Conservation (phyloP, 2,329 filamentous ascomycete species). For the Teratosphaeria destructans region DNA sequence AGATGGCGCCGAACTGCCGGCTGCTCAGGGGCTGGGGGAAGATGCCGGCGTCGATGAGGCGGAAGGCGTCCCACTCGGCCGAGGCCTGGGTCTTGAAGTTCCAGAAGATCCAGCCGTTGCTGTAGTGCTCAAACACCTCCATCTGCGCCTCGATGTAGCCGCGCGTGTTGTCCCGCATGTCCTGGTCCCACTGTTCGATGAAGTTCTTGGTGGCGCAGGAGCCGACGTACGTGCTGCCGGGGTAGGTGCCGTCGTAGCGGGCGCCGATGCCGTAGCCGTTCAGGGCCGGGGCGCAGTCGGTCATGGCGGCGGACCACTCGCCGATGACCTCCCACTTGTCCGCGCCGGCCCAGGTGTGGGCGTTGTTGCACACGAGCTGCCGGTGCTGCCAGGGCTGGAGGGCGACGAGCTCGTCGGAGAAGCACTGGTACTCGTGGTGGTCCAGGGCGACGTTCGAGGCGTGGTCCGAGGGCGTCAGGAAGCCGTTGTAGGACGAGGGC, state of each 20-base stretch:
- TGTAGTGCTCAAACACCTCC: constrained; percentile 39
- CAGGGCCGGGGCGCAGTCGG: constrained; percentile 44
- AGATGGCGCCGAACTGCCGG: constrained; percentile 20
- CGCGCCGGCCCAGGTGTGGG: constrained; percentile 36
- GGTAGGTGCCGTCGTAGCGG: constrained; percentile 48
- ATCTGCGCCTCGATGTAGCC: constrained; percentile 48
- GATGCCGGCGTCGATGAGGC: constrained; percentile 39
- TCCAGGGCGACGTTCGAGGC: constrained; percentile 51
- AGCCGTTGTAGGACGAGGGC: constrained; percentile 50
- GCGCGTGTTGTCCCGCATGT: constrained; percentile 36
- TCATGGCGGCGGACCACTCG: constrained; percentile 60
- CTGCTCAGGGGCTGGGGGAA: constrained; percentile 37
- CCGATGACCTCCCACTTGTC: constrained; percentile 61
- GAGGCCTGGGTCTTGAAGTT: constrained; percentile 46
- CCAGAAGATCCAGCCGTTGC: constrained; percentile 47
- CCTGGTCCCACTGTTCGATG: constrained; percentile 37
- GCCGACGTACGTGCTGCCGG: constrained; percentile 40
- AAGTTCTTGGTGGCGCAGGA: constrained; percentile 43
- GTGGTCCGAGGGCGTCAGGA: constrained; percentile 42
- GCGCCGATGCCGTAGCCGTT: constrained; percentile 49
- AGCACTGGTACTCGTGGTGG: constrained; percentile 60
- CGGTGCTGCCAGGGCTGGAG: constrained; percentile 45
- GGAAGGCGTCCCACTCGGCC: constrained; percentile 45
- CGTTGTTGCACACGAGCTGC: constrained; percentile 46
- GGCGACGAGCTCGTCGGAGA: constrained; percentile 42